These are phyloP conservation scores for Umbelopsis ramanniana DNA, from an alignment of 192 early-diverging fungal genomes.

Conservation along the genomic window DNA sequence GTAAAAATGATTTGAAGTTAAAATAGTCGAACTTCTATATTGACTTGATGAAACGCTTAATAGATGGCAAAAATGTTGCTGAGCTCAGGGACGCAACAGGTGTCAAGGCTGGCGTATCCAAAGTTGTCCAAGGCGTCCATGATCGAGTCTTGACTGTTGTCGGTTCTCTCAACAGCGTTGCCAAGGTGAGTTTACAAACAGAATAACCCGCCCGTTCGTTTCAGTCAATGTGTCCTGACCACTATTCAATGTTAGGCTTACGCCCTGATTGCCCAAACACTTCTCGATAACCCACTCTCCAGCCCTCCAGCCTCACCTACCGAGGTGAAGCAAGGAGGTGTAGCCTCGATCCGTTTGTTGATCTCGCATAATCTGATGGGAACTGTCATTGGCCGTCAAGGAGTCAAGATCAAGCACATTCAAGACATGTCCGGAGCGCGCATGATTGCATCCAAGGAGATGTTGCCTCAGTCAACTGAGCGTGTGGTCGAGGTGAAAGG, in stretches of 20 bases:
- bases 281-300: conserved; percentile 76
- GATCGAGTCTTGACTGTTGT: conserved; percentile 84
- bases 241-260: conserved; percentile 64
- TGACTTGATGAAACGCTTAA: conserved; percentile 45
- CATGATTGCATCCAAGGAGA: conserved; percentile 88
- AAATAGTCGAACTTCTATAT: neutral
- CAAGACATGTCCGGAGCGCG: conserved; percentile 89
- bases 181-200: conserved; percentile 55
- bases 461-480: conserved; percentile 93
- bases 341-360: conserved; percentile 79
- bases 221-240: neutral
- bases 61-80: conserved; percentile 81
- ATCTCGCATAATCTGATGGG: conserved; percentile 93
- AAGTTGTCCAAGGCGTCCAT: conserved; percentile 83
- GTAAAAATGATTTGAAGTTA: neutral
- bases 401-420: conserved; percentile 94
- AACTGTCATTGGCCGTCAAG: conserved; percentile 92
- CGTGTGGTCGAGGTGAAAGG: conserved; percentile 90
- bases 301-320: conserved; percentile 59
- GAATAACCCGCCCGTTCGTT: neutral
- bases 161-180: conserved; percentile 71
- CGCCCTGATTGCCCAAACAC: conserved; percentile 77
- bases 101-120: conserved; percentile 92
- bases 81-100: conserved; percentile 84
- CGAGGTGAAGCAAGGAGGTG: conserved; percentile 47